A percentile compares a stretch with the other conserved stretches of the same genome.
Evolutionary conservation across 805 yeast genomes (phyloP).

Genomic region (Zygotorulaspora florentina): DNA sequence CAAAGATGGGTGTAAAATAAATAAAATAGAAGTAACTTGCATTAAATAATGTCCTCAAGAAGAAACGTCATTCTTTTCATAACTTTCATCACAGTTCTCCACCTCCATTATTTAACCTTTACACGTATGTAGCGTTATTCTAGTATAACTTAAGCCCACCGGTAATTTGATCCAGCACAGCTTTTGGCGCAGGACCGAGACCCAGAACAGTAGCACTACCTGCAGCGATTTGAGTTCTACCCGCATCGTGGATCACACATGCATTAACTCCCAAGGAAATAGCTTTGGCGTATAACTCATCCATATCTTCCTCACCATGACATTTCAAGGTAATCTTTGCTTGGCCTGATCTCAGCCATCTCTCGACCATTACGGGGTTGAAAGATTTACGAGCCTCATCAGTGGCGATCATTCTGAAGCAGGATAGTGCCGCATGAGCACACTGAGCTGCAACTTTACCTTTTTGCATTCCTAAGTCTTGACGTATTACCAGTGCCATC

Average conservation of each 20-base stretch:
- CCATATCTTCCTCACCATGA: slow-evolving; percentile 63
- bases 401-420: slow-evolving; percentile 64
- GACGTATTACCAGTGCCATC: slow-evolving; percentile 85
- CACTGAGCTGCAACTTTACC: slow-evolving; percentile 98
- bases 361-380: slow-evolving; percentile 56
- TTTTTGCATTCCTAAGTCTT: slow-evolving; percentile 85
- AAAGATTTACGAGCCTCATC: slow-evolving; percentile 45
- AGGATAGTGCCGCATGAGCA: slow-evolving; percentile 93
- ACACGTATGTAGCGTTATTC: slow-evolving; percentile 1
- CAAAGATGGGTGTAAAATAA: slow-evolving; percentile 63
- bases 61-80: neutral
- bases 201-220: slow-evolving; percentile 97
- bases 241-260: slow-evolving; percentile 88
- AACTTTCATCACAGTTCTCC: neutral
- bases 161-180: slow-evolving; percentile 75
- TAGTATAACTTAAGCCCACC: slow-evolving; percentile 71
- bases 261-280: slow-evolving; percentile 74
- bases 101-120: neutral
- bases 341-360: slow-evolving; percentile 86
- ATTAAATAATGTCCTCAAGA: slow-evolving; percentile 1
- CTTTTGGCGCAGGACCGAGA: slow-evolving; percentile 91
- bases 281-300: slow-evolving; percentile 74
- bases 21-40: neutral
- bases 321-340: slow-evolving; percentile 88
- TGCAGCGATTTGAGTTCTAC: slow-evolving; percentile 93